A percentile compares a stretch with the other conserved stretches of the same genome.
These are phyloP conservation scores for Clathrus columnatus DNA, from an alignment of 768 basidiomycete genomes.

Conservation along the genomic window DNA sequence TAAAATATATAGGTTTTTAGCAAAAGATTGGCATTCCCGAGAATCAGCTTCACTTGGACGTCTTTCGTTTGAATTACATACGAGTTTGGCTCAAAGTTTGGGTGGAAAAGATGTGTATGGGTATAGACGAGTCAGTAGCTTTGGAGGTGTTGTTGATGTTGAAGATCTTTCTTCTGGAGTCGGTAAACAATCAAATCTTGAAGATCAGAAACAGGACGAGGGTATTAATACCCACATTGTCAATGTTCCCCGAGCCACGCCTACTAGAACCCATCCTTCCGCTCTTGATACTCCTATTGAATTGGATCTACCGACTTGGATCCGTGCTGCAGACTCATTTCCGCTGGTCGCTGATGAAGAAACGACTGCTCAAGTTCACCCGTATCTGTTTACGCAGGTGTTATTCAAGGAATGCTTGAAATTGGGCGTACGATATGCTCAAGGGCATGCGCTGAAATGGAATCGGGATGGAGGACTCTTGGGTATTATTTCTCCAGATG, in stretches of 20 bases:
- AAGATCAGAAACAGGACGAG: slow-evolving; percentile 8
- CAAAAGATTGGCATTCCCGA: slow-evolving; percentile 29
- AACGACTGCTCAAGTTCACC: slow-evolving; percentile 12
- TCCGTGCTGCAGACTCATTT: background rate
- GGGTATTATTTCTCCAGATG: background rate
- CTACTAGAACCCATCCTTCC: slow-evolving; percentile 12
- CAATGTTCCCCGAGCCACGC: slow-evolving; percentile 1
- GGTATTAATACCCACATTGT: background rate
- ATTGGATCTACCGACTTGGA: background rate
- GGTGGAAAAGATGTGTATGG: slow-evolving; percentile 33
- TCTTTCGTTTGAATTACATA: slow-evolving; percentile 32
- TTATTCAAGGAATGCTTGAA: slow-evolving; percentile 22
- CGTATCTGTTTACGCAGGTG: slow-evolving; percentile 23
- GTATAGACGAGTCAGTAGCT: slow-evolving; percentile 25
- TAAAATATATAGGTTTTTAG: slow-evolving; percentile 33
- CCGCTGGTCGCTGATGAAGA: slow-evolving; percentile 1
- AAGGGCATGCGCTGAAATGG: slow-evolving; percentile 20
- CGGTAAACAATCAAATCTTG: slow-evolving; percentile 13
- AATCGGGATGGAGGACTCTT: slow-evolving; percentile 8
- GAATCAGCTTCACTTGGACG: slow-evolving; percentile 24
- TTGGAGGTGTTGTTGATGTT: slow-evolving; percentile 17
- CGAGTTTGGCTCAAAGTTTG: slow-evolving; percentile 28
- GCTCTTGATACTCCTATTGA: slow-evolving; percentile 4
- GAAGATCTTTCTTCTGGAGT: slow-evolving; percentile 16
- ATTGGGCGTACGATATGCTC: slow-evolving; percentile 23